A percentile compares a stretch with the other conserved stretches of the same genome.
These are phyloP conservation scores for Ogataea allantospora DNA, from an alignment of 805 yeast species.

Conservation along the genomic window DNA sequence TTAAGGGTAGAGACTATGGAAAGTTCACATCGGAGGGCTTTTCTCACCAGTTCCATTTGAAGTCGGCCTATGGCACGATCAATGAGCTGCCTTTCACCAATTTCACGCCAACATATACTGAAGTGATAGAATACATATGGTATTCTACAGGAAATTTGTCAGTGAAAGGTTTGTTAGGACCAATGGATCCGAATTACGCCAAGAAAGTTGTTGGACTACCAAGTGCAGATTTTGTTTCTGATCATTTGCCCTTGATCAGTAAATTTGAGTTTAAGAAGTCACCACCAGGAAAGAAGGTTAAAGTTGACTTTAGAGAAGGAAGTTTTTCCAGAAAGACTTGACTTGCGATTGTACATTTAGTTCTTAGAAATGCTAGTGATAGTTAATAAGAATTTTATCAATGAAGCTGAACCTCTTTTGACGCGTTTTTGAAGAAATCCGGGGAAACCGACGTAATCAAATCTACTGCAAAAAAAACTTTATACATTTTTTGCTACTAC, in stretches of 20 bases:
- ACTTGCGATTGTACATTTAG: constrained; percentile 7
- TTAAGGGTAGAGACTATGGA: constrained; percentile 88
- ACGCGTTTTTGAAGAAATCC: constrained; percentile 1
- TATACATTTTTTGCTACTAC: no score
- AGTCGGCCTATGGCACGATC: constrained; percentile 78
- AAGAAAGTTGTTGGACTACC: constrained; percentile 87
- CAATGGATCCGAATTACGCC: constrained; percentile 75
- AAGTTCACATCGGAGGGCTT: constrained; percentile 87
- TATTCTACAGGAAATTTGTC: constrained; percentile 77
- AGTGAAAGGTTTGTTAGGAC: constrained; percentile 84
- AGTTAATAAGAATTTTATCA: background rate
- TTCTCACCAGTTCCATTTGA: constrained; percentile 74
- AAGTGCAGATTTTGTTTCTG: constrained; percentile 89
- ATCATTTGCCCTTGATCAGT: constrained; percentile 85
- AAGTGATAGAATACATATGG: constrained; percentile 95
- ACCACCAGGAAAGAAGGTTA: constrained; percentile 21
- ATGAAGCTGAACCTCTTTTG: background rate
- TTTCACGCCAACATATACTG: constrained; percentile 89
- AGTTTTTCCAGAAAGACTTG: constrained; percentile 31
- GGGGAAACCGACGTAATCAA: constrained; percentile 6
- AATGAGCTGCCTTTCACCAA: constrained; percentile 95
- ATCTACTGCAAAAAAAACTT: no score
- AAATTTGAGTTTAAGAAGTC: constrained; percentile 68
- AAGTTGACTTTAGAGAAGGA: constrained; percentile 31
- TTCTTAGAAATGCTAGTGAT: background rate